phyloP scores from a whole-genome alignment of 2,329 filamentous ascomycete genomes.

The Exophiala oligosperma region DNA sequence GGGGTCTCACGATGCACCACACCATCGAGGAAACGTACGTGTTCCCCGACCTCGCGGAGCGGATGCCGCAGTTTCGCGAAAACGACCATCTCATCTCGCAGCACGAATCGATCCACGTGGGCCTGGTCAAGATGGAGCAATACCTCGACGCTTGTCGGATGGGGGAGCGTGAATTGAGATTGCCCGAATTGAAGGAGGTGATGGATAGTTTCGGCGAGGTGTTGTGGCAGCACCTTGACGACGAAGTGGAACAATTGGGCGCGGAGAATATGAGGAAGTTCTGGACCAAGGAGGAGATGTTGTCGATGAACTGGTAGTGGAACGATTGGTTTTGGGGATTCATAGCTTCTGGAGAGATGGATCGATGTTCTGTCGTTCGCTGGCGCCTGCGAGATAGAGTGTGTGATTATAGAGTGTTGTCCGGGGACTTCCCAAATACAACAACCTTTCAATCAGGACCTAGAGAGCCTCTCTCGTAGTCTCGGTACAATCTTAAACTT shows the following conservation, averaged over 20 bases:
- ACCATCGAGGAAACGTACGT: slow-evolving; percentile 78
- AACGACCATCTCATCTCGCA: slow-evolving; percentile 69
- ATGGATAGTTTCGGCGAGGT: slow-evolving; percentile 79
- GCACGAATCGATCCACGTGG: slow-evolving; percentile 76
- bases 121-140: slow-evolving; percentile 65
- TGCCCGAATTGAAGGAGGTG: slow-evolving; percentile 62
- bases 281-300: slow-evolving; percentile 77
- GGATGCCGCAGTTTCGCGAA: slow-evolving; percentile 74
- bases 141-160: slow-evolving; percentile 64
- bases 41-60: slow-evolving; percentile 73
- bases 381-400: too few species aligned
- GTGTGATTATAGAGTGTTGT: too few species aligned
- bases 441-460: too few species aligned
- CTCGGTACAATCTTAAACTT: slow-evolving; percentile 30
- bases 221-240: slow-evolving; percentile 78
- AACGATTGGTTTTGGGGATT: background rate
- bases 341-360: too few species aligned
- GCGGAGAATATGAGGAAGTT: slow-evolving; percentile 87
- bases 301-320: slow-evolving; percentile 55
- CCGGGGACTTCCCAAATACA: too few species aligned
- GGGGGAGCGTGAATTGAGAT: slow-evolving; percentile 61
- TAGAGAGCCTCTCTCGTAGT: background rate
- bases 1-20: slow-evolving; percentile 74
- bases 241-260: slow-evolving; percentile 75
- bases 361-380: too few species aligned